Percentiles rank a stretch among this genome's conserved stretches.
phyloP scores from a whole-genome alignment of 2,329 filamentous ascomycete species.

The Beauveria asiatica region DNA sequence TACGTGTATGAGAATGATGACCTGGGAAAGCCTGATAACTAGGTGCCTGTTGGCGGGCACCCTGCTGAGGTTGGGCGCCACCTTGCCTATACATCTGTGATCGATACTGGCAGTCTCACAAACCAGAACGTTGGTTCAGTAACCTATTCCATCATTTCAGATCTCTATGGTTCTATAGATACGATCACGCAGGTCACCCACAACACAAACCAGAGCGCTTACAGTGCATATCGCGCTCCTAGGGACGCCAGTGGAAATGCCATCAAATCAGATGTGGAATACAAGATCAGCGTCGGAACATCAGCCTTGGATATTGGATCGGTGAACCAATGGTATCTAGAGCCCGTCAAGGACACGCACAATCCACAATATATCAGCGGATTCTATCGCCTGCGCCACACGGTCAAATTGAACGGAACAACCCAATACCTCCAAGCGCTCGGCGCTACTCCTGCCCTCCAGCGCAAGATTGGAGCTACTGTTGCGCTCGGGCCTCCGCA shows the following conservation, averaged over 20 bases:
- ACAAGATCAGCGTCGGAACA: background rate
- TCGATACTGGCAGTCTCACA: background rate
- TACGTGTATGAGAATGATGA: background rate
- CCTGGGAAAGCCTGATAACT: background rate
- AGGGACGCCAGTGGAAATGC: background rate
- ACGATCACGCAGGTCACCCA: background rate
- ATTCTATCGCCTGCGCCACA: background rate
- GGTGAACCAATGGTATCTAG: background rate
- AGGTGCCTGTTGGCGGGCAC: background rate
- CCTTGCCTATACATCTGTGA: background rate
- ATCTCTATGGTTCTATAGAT: background rate
- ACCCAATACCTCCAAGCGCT: background rate
- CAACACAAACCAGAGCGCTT: background rate
- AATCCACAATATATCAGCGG: background rate
- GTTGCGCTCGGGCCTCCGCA: background rate
- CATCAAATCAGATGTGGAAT: background rate
- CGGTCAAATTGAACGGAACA: background rate
- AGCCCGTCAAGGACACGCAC: background rate
- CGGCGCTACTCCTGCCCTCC: background rate
- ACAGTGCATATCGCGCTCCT: background rate
- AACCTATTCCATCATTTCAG: background rate
- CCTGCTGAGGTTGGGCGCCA: background rate
- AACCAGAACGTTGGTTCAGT: background rate
- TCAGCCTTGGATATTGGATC: background rate
- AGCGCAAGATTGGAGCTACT: background rate